phyloP scores from a whole-genome alignment of 2,329 filamentous ascomycete genomes.

The Pseudopithomyces maydicus region DNA sequence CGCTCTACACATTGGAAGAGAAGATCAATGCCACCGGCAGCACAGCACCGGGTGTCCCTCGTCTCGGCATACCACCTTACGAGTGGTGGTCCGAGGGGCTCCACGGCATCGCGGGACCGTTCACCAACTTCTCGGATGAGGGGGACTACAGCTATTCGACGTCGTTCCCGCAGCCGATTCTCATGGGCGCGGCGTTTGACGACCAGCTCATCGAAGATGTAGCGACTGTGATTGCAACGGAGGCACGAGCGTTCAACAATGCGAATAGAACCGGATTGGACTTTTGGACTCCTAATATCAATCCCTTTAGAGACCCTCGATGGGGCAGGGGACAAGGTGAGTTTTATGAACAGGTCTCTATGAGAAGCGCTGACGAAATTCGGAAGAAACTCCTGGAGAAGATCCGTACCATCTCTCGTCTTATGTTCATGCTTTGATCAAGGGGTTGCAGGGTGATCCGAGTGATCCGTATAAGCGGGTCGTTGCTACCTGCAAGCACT shows the following conservation, averaged over 20 bases:
- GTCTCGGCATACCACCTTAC: conserved; percentile 63
- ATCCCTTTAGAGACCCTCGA: not conserved
- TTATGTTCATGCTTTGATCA: conserved; percentile 60
- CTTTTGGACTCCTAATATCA: conserved; percentile 69
- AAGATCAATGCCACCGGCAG: conserved; percentile 61
- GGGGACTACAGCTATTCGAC: conserved; percentile 67
- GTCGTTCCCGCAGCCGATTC: conserved; percentile 69
- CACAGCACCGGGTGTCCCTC: conserved; percentile 45
- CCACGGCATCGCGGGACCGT: conserved; percentile 63
- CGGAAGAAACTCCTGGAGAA: conserved; percentile 62
- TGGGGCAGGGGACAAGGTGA: conserved; percentile 1
- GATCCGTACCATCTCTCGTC: conserved; percentile 58
- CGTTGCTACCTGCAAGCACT: conserved; percentile 46
- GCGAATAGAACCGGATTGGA: conserved; percentile 58
- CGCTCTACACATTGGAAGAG: conserved; percentile 35
- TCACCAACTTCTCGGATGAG: conserved; percentile 59
- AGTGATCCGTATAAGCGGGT: conserved; percentile 31
- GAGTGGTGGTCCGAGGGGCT: conserved; percentile 61
- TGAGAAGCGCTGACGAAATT: not conserved
- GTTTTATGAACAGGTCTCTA: not conserved
- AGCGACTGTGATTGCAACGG: conserved; percentile 61
- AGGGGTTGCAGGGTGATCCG: conserved; percentile 58
- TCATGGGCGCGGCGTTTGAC: conserved; percentile 67
- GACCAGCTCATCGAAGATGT: conserved; percentile 65
- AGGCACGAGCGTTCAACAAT: conserved; percentile 71